Base-by-base conservation (phyloP, 2,329 filamentous ascomycete genomes). In the Hypoxylon sp. region DNA sequence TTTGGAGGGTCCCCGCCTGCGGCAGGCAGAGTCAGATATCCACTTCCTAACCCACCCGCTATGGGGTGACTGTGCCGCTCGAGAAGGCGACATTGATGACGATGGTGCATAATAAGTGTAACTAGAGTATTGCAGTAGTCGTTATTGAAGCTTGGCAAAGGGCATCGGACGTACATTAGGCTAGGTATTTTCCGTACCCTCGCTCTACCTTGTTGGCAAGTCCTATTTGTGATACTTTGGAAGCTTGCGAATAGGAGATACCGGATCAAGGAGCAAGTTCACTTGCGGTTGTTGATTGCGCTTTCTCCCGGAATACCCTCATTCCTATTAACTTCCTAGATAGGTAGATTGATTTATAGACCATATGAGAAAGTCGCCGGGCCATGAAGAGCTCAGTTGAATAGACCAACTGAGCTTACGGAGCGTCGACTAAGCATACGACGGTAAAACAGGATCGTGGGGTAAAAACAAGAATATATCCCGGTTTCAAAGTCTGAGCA, bases 381-480 rank as follows among this genome's bases (percentile, higher is more conserved):
- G 3, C 39, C 17, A 17, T 3, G 17, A 21, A 4, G 13, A 44
- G 17, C 17, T 4, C 17, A 21, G 8, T 4, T 44, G 39, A 11
- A 17, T 10, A n/a, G 11, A 11, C 39, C 39, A 44, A 21, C 39
- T 8, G 17, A 21, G 17, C 17, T 44, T 44, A 44, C 17, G 39
- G 19, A 11, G 39, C 17, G 39, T 17, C 39, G 17, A 11, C 17
- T 44, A 44, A 44, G 39, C 39, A 19, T 7, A 44, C 17, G 39
- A 44, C 19, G 19, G 39, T 44, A 44, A 4, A 17, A 7, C 39
- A 44, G 39, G 17, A 44, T 21, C 39, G 39, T 44, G 17, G 39
- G 39, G 39, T 21, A 44, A 44, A 44, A 27, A 27, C 39, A 44
- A 21, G 39, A 44, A n/a, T 44, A 11, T 44, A 44, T 21, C 39